Conservation (phyloP, 305 asterid genomes). For the Fraxinus albicans region DNA sequence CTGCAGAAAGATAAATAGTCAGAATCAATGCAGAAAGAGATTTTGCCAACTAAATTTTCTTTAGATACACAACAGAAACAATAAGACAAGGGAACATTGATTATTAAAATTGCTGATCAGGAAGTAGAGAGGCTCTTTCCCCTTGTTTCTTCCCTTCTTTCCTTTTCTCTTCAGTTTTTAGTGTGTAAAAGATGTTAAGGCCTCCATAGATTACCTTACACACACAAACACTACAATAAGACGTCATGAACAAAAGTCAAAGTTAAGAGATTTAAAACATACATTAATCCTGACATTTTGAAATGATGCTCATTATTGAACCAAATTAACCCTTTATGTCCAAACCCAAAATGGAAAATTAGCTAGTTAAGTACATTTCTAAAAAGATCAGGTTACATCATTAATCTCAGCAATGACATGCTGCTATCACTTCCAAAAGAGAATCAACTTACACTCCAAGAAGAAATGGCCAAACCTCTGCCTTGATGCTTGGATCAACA, state of each 20-base stretch:
- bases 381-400: constrained; percentile 2
- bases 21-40: constrained; percentile 8
- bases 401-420: constrained; percentile 4
- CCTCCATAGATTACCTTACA: neutral
- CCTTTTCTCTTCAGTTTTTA: neutral
- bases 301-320: constrained; percentile 3
- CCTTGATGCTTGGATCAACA: constrained; percentile 84
- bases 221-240: neutral
- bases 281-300: neutral
- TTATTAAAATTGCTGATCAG: neutral
- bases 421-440: constrained; percentile 15
- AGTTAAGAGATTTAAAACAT: neutral
- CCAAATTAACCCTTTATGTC: neutral
- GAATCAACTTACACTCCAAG: constrained; percentile 89
- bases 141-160: neutral
- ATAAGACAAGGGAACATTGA: constrained; percentile 3
- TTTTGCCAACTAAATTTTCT: constrained; percentile 20
- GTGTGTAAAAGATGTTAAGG: neutral
- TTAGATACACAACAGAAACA: neutral
- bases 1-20: constrained; percentile 41
- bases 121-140: neutral
- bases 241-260: neutral
- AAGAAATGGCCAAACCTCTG: constrained; percentile 96
- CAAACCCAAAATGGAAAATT: neutral
- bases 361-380: neutral